These are phyloP conservation scores for Arthrobotrys pseudoclavata DNA, from an alignment of 2,329 filamentous ascomycete genomes.

Conservation along the genomic window DNA sequence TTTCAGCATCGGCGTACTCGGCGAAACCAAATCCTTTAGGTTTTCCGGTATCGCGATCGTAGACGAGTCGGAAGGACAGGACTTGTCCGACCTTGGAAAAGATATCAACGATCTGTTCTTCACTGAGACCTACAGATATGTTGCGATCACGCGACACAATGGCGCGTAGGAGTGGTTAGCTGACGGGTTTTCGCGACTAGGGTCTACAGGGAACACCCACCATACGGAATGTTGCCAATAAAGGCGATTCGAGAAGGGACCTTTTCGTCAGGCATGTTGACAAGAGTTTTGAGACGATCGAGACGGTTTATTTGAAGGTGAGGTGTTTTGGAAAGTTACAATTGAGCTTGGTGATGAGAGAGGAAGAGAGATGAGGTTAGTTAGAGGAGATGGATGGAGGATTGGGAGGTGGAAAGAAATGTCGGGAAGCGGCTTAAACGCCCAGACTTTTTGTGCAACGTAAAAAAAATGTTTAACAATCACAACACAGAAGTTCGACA, in stretches of 20 bases:
- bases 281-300: background rate
- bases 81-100: conserved; percentile 76
- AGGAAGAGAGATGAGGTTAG: conserved; percentile 25
- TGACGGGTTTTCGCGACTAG: conserved; percentile 16
- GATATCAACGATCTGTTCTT: conserved; percentile 78
- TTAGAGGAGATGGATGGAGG: conserved; percentile 21
- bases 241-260: conserved; percentile 63
- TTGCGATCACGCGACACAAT: conserved; percentile 52
- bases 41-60: conserved; percentile 77
- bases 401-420: conserved; percentile 4
- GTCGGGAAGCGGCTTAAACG: conserved; percentile 16
- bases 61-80: conserved; percentile 77
- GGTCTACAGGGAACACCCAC: conserved; percentile 45
- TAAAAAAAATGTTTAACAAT: conserved; percentile 17
- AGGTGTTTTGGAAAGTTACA: background rate
- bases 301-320: background rate
- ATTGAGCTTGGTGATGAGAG: conserved; percentile 14
- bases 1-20: conserved; percentile 77
- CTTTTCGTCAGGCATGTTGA: conserved; percentile 55
- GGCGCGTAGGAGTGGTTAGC: conserved; percentile 51
- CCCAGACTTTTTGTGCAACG: conserved; percentile 40
- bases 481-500: conserved; percentile 28
- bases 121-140: conserved; percentile 71
- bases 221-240: conserved; percentile 64
- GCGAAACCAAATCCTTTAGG: conserved; percentile 79